Evolutionary conservation across 2,329 filamentous ascomycete species (phyloP).

Genomic region (Colletotrichum shisoi): DNA sequence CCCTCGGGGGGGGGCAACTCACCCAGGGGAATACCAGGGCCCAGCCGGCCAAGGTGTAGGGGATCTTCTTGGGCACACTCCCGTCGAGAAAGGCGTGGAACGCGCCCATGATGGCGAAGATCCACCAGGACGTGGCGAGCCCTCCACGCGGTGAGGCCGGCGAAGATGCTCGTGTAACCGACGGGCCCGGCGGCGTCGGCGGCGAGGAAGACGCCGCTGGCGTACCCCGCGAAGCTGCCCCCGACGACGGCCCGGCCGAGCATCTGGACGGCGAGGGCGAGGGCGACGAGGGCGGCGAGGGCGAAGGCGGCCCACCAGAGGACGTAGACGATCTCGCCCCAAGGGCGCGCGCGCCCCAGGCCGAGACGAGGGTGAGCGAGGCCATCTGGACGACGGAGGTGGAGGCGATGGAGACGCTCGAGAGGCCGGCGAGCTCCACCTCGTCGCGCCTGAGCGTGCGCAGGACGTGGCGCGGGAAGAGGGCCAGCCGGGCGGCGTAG

Average conservation of each 20-base stretch:
- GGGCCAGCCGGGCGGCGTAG: slow-evolving; percentile 47
- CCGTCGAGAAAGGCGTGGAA: slow-evolving; percentile 37
- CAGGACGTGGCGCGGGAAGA: slow-evolving; percentile 47
- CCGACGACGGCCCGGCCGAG: slow-evolving; percentile 48
- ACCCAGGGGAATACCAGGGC: slow-evolving; percentile 52
- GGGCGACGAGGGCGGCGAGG: slow-evolving; percentile 46
- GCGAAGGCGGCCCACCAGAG: slow-evolving; percentile 53
- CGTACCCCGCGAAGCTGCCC: slow-evolving; percentile 46
- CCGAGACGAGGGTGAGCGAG: slow-evolving; percentile 39
- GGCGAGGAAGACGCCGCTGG: slow-evolving; percentile 46
- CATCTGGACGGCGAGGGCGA: slow-evolving; percentile 50
- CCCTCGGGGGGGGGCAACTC: slow-evolving; percentile 31
- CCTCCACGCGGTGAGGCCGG: slow-evolving; percentile 52
- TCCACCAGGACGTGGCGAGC: slow-evolving; percentile 53
- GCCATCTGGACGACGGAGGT: slow-evolving; percentile 44
- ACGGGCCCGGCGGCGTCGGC: slow-evolving; percentile 46
- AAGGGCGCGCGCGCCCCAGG: slow-evolving; percentile 38
- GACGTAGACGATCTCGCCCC: slow-evolving; percentile 45
- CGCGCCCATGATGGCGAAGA: slow-evolving; percentile 50
- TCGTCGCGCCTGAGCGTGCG: slow-evolving; percentile 45
- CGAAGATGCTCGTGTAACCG: slow-evolving; percentile 48
- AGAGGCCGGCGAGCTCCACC: slow-evolving; percentile 50
- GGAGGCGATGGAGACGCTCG: slow-evolving; percentile 50
- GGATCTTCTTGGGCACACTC: slow-evolving; percentile 40
- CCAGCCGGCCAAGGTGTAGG: slow-evolving; percentile 48